Evolutionary conservation across 306 rosid genomes (phyloP), one percentile per base, ranked within the genome.

Genomic region (Gynostemma pentaphyllum): DNA sequence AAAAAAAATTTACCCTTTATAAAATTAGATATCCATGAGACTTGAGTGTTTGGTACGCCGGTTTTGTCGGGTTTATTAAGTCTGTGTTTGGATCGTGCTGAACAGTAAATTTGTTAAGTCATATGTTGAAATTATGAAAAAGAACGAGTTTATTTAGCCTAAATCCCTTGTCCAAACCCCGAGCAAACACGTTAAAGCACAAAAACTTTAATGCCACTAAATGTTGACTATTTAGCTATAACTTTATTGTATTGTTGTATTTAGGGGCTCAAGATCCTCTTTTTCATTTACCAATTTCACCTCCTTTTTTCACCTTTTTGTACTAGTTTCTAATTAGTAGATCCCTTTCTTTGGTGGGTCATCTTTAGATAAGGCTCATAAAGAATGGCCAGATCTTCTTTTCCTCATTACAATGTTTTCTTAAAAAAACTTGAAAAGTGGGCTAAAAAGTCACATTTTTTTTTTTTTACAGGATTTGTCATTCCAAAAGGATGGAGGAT

Each of bases 401-500:
- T 32, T 39, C 66, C 46, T 60, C 18, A 40, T 60, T 14, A 40
- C 66, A 40, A 45, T 72, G 60, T 62, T 41, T 22, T 44, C 37
- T 22, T 26, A 49, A 49, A 45, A 51, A 66, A 55, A 26, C 28
- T 19, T 55, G 29, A 36, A 40, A 50, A 5, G 65, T 61, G 32
- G 14, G 66, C 66, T 7, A 14, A 22, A 40, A 61, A 61, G 36
- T 23, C 9, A 15, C 28, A 10, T 30, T 34, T 34, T 48, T 61
- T 16, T 78, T 51, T 24, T 57, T 24, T 49, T 73, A 53, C 87
- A 94, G 99, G 99, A 21, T 86, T 81, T 75, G 28, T 94, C 44
- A 83, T 94, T 74, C 99, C 99, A 28, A 74, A 83, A 70, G 99
- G 95, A 41, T 94, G 99, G 99, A 88, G 88, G 64, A 94, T 94